Conservation (phyloP, 805 yeast genomes). For the Saccharomycopsis olivae region DNA sequence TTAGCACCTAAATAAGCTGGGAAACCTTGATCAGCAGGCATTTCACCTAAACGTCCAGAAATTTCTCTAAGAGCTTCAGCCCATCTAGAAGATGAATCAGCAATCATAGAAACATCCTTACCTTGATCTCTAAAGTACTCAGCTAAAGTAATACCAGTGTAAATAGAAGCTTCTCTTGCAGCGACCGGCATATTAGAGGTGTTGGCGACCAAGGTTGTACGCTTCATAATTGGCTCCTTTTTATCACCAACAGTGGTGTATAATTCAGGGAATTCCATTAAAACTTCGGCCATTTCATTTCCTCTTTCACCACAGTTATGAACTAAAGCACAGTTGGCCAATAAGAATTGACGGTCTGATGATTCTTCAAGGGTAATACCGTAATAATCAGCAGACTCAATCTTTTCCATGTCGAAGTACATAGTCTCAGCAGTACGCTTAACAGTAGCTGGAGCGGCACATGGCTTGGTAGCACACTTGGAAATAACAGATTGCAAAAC, state of each 20-base stretch:
- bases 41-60: constrained; percentile 99
- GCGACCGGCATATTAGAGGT: constrained; percentile 99
- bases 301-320: constrained; percentile 82
- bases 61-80: constrained; percentile 99
- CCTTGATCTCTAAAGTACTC: constrained; percentile 99
- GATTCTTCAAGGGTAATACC: constrained; percentile 32
- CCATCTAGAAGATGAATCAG: constrained; percentile 99
- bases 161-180: constrained; percentile 98
- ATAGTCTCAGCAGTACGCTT: too few species aligned
- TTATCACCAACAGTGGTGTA: constrained; percentile 84
- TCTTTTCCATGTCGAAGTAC: constrained; percentile 33
- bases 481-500: too few species aligned
- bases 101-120: constrained; percentile 98
- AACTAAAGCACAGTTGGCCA: constrained; percentile 31
- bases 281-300: constrained; percentile 98
- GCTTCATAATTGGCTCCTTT: constrained; percentile 98
- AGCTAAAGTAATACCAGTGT: constrained; percentile 97
- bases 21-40: constrained; percentile 99
- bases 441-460: too few species aligned
- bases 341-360: constrained; percentile 34
- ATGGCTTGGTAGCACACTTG: too few species aligned
- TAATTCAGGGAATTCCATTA: constrained; percentile 99
- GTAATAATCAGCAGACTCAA: constrained; percentile 32
- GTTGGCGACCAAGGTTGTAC: constrained; percentile 97
- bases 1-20: constrained; percentile 99